These are phyloP conservation scores for Dissophora ornata DNA, from an alignment of 192 early-diverging fungal genomes.

Conservation along the genomic window DNA sequence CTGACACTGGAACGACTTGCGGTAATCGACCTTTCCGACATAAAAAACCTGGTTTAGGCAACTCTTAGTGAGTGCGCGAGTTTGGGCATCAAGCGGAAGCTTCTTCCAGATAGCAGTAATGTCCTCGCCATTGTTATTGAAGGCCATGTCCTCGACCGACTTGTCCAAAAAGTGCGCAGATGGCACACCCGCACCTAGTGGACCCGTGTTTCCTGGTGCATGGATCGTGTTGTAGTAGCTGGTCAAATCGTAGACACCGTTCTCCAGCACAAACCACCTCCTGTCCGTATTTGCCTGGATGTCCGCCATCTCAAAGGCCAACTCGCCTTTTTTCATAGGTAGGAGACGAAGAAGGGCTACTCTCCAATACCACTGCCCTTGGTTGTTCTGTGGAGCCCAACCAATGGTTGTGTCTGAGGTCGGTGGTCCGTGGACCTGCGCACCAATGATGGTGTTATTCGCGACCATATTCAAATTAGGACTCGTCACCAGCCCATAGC, in stretches of 20 bases:
- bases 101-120: conserved; percentile 66
- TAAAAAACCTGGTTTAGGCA: conserved; percentile 91
- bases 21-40: conserved; percentile 82
- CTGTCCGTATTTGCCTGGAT: conserved; percentile 57
- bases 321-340: conserved; percentile 64
- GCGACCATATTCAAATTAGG: background rate
- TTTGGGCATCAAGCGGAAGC: conserved; percentile 39
- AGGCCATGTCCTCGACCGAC: conserved; percentile 69
- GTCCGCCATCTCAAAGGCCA: conserved; percentile 67
- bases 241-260: conserved; percentile 73
- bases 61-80: conserved; percentile 56
- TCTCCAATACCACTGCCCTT: conserved; percentile 63
- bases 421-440: conserved; percentile 44
- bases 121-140: conserved; percentile 67
- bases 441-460: conserved; percentile 33
- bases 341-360: conserved; percentile 62
- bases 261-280: conserved; percentile 70
- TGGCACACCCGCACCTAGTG: conserved; percentile 40
- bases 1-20: conserved; percentile 79
- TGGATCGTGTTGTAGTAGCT: conserved; percentile 67
- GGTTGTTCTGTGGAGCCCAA: conserved; percentile 46
- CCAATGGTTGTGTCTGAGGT: conserved; percentile 49
- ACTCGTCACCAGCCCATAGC: conserved; percentile 61
- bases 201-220: conserved; percentile 53
- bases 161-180: conserved; percentile 70